A percentile compares a stretch with the other conserved stretches of the same genome.
Conservation (phyloP, 192 early-diverging fungal genomes). For the Blastocladiella britannica region DNA sequence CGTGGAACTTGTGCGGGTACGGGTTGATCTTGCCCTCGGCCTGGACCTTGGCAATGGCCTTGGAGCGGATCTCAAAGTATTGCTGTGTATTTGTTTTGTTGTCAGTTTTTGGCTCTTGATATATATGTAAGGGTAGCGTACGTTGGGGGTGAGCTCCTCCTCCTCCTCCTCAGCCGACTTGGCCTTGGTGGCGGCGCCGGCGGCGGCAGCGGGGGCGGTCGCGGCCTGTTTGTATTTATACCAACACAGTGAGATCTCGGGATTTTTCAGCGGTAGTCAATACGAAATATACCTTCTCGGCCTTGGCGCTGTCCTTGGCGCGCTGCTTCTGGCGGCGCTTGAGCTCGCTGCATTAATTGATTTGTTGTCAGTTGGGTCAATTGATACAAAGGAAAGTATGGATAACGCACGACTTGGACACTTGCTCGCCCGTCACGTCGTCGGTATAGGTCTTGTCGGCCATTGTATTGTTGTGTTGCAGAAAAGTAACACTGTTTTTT, state of each 20-base stretch:
- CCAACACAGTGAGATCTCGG: background rate
- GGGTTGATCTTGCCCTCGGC: slow-evolving; percentile 58
- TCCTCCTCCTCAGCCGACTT: slow-evolving; percentile 47
- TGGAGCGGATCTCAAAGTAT: slow-evolving; percentile 94
- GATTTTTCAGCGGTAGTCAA: background rate
- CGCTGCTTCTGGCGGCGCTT: slow-evolving; percentile 78
- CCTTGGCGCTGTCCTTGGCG: slow-evolving; percentile 71
- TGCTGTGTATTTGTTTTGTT: no score
- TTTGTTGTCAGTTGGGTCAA: background rate
- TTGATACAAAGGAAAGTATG: background rate
- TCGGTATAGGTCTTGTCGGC: slow-evolving; percentile 44
- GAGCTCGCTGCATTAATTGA: slow-evolving; percentile 44
- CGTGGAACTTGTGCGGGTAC: slow-evolving; percentile 98
- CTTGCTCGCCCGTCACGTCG: slow-evolving; percentile 71
- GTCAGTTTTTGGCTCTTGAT: no score
- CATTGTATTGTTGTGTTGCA: no score
- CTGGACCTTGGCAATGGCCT: slow-evolving; percentile 50
- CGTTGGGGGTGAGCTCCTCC: slow-evolving; percentile 67
- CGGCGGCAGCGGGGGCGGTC: slow-evolving; percentile 34
- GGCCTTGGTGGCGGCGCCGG: slow-evolving; percentile 19
- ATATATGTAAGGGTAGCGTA: no score
- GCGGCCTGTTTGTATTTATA: slow-evolving; percentile 6
- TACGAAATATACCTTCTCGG: slow-evolving; percentile 10
- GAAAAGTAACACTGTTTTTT: background rate
- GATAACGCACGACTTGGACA: slow-evolving; percentile 67